These are phyloP conservation scores for Gracilaria caudata DNA, from an alignment of 23 red algal species.

Conservation along the genomic window DNA sequence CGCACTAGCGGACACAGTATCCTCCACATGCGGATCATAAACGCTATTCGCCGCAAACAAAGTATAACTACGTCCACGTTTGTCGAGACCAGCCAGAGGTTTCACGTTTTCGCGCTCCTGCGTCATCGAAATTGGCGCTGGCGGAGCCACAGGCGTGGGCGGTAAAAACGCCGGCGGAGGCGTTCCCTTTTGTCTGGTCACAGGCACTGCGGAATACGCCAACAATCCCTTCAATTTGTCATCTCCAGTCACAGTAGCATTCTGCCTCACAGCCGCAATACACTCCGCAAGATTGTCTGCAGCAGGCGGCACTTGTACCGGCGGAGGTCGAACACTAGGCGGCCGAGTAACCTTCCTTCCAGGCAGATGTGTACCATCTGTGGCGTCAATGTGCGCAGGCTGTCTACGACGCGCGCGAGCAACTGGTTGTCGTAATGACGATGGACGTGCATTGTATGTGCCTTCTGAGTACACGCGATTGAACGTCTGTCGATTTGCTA, in stretches of 20 bases:
- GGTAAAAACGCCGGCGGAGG: slow-evolving; percentile 4
- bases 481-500: slow-evolving; percentile 67
- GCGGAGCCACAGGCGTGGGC: slow-evolving; percentile 1
- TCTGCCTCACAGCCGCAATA: slow-evolving; percentile 14
- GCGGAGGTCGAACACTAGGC: slow-evolving; percentile 28
- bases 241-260: neutral
- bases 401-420: neutral
- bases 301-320: neutral
- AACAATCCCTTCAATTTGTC: slow-evolving; percentile 34
- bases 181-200: slow-evolving; percentile 19
- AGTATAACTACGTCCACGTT: slow-evolving; percentile 38
- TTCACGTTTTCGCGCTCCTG: neutral
- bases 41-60: slow-evolving; percentile 3
- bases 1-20: neutral
- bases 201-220: slow-evolving; percentile 27
- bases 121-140: neutral
- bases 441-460: slow-evolving; percentile 68
- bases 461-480: slow-evolving; percentile 80
- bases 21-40: neutral
- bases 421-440: slow-evolving; percentile 50
- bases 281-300: neutral
- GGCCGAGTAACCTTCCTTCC: slow-evolving; percentile 25
- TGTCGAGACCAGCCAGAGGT: neutral
- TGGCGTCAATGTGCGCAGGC: neutral
- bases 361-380: neutral